Base-by-base conservation (phyloP, 495 filamentous ascomycete species). In the Usnea hakonensis region DNA sequence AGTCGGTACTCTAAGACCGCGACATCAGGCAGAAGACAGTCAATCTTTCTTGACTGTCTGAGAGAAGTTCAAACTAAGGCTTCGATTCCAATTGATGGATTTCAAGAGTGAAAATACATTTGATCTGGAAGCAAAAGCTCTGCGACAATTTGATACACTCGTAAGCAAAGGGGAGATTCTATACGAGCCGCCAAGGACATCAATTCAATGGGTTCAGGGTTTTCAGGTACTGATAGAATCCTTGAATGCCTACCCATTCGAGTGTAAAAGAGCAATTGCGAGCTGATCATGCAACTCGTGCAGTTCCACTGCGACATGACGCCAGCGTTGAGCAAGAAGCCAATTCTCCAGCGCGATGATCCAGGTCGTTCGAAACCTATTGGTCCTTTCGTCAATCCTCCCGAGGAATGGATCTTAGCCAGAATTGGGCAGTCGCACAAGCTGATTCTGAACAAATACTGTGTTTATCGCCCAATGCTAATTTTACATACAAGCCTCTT, bases 401-500 rank as follows among this genome's bases (percentile, higher is more conserved):
- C 57, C 21, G 55, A 64, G 23, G 60, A 68, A 30, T 65, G 61
- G 54, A 57, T 68, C 11, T 43, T 68, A 38, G 60, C 48, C n/a
- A 50, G 54, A 35, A 55, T 68, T 19, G 66, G 66, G 5, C 50
- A 56, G 6, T 58, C 55, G 6, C 66, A 61, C 48, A 62, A 55
- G 37, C 35, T 69, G 7, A 62, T 68, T 37, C 21, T 69, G 7
- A 69, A 69, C 44, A 68, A 66, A 23, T 68, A 55, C 32, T 68
- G 67, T 55, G 37, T 63, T 4, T 65, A 65, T 37, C 53, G 67
- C 8, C 67, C 66, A 14, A 65, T 65, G 67, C 60, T 63, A 23
- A 62, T 69, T 14, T 48, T 69, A 3, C 67, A 61, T 26, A 68
- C 67, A 5, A 57, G 57, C 17, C 58, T 44, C 10, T 50, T 52